These are phyloP conservation scores for Ampelocalamus luodianensis DNA, from an alignment of 176 grass and related monocot species.

Conservation along the genomic window DNA sequence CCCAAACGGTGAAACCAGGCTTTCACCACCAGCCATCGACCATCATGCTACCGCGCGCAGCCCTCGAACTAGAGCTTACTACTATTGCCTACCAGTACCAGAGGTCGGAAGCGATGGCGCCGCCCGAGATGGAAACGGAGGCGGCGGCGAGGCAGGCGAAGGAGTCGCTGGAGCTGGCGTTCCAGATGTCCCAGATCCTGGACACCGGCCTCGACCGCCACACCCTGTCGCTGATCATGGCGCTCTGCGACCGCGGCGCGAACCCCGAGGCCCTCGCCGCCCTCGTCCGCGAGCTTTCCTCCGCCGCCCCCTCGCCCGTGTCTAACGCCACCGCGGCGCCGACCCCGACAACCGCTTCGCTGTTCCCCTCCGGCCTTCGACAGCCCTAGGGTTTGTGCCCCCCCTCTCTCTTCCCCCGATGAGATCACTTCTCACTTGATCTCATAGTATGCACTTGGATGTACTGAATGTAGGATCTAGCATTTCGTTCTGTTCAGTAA, in stretches of 20 bases:
- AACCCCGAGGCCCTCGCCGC: conserved; percentile 85
- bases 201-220: conserved; percentile 71
- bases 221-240: conserved; percentile 84
- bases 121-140: conserved; percentile 38
- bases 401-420: not conserved
- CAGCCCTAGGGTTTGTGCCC: conserved; percentile 56
- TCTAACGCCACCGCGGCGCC: conserved; percentile 3
- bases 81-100: not conserved
- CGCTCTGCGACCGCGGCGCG: conserved; percentile 77
- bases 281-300: conserved; percentile 77
- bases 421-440: conserved; percentile 13
- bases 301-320: not conserved
- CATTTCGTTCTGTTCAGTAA: not conserved
- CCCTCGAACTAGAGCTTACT: not conserved
- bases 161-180: conserved; percentile 77
- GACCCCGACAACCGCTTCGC: conserved; percentile 9
- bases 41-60: not conserved
- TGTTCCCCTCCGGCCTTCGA: conserved; percentile 49
- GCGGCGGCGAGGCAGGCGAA: conserved; percentile 60
- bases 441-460: not conserved
- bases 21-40: not conserved
- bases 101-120: not conserved
- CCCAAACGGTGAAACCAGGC: no score
- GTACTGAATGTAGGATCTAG: not conserved
- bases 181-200: conserved; percentile 81